These are phyloP conservation scores for Dryadomyces sulphureus DNA, from an alignment of 2,329 filamentous ascomycete genomes.

Conservation along the genomic window DNA sequence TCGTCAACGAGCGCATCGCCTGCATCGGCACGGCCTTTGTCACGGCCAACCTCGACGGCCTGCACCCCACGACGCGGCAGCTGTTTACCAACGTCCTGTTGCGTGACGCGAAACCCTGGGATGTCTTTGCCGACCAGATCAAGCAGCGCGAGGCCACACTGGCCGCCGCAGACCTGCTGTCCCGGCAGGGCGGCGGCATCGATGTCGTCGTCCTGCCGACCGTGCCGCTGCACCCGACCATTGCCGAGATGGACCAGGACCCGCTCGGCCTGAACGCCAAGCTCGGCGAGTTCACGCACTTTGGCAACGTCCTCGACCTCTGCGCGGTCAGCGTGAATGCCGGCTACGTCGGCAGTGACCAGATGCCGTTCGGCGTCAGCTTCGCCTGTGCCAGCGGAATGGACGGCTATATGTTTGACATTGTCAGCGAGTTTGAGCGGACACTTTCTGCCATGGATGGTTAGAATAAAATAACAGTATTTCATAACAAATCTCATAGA, in stretches of 20 bases:
- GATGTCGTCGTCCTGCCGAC: slow-evolving; percentile 31
- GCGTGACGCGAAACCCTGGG: slow-evolving; percentile 24
- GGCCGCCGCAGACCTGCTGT: slow-evolving; percentile 8
- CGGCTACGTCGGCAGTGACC: slow-evolving; percentile 18
- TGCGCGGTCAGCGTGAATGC: slow-evolving; percentile 32
- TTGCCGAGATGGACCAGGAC: slow-evolving; percentile 31
- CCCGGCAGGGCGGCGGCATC: slow-evolving; percentile 17
- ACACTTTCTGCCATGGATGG: too few relatives aligned
- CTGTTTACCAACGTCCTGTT: slow-evolving; percentile 26
- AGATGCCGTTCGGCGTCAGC: slow-evolving; percentile 30
- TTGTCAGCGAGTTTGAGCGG: slow-evolving; percentile 15
- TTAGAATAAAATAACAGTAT: too few relatives aligned
- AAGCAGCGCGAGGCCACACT: slow-evolving; percentile 27
- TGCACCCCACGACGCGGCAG: slow-evolving; percentile 33
- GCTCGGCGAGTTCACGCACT: slow-evolving; percentile 38
- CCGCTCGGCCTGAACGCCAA: slow-evolving; percentile 32
- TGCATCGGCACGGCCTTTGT: slow-evolving; percentile 20
- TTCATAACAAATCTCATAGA: too few relatives aligned
- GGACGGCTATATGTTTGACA: slow-evolving; percentile 23
- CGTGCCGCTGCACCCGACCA: slow-evolving; percentile 24
- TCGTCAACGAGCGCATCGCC: slow-evolving; percentile 35
- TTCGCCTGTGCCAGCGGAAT: slow-evolving; percentile 23
- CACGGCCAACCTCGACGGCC: slow-evolving; percentile 17
- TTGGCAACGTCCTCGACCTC: slow-evolving; percentile 40
- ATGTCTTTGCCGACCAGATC: slow-evolving; percentile 34